Percentiles rank a stretch among this genome's conserved stretches.
These are phyloP conservation scores for Fusarium cicatricum DNA, from an alignment of 2,329 filamentous ascomycete genomes.

Conservation along the genomic window DNA sequence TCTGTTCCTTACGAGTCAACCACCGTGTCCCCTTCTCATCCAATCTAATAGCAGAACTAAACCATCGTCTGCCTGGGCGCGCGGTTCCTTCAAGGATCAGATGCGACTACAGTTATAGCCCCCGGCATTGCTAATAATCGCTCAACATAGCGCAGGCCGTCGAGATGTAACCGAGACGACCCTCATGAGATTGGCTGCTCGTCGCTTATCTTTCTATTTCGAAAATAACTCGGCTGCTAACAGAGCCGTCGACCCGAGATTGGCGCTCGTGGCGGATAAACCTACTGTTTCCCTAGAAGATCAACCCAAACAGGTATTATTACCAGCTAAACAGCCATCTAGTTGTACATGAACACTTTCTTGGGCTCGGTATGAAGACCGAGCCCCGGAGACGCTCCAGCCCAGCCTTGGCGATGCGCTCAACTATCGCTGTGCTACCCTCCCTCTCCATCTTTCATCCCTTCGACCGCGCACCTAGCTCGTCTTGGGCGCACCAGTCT, in stretches of 20 bases:
- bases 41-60: constrained; percentile 25
- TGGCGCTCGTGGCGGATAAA: neutral
- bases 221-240: neutral
- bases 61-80: constrained; percentile 12
- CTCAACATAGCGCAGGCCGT: constrained; percentile 8
- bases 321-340: constrained; percentile 1
- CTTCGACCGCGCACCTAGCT: neutral
- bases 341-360: constrained; percentile 4
- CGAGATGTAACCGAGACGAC: neutral
- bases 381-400: neutral
- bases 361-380: neutral
- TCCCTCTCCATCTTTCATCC: neutral
- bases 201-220: neutral
- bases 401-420: too few species aligned
- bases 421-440: neutral
- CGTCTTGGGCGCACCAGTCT: constrained; percentile 19
- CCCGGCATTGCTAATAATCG: constrained; percentile 20
- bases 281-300: too few species aligned
- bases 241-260: neutral
- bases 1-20: constrained; percentile 22
- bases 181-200: neutral
- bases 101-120: neutral
- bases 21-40: constrained; percentile 12
- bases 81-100: constrained; percentile 12
- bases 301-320: neutral